phyloP scores from a whole-genome alignment of 148 eudicot genomes.

The Nepenthes gracilis region DNA sequence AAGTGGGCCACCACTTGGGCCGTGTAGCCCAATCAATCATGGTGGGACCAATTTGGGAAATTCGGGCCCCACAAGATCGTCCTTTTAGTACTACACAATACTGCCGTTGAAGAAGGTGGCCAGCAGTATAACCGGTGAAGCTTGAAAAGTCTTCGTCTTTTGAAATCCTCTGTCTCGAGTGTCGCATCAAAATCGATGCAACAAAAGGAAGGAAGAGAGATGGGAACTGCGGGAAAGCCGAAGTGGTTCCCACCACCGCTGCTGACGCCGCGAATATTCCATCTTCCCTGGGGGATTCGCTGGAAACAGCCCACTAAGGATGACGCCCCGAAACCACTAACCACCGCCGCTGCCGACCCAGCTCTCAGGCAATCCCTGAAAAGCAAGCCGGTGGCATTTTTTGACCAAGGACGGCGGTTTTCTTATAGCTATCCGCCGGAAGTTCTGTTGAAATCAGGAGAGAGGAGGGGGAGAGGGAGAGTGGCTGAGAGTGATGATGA shows the following conservation, averaged over 20 bases:
- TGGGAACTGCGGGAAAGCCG: conserved; percentile 19
- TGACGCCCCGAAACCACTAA: conserved; percentile 1
- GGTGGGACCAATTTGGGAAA: too few species aligned
- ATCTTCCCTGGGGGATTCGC: conserved; percentile 47
- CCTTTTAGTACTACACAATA: too few species aligned
- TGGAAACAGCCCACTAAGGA: conserved; percentile 6
- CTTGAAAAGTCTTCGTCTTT: too few species aligned
- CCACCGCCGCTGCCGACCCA: not conserved
- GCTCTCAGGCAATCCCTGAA: conserved; percentile 3
- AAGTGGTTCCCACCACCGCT: conserved; percentile 50
- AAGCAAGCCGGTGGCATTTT: conserved; percentile 31
- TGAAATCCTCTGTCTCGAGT: too few species aligned
- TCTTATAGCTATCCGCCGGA: conserved; percentile 30
- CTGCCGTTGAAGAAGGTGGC: too few species aligned
- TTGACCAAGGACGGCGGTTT: conserved; percentile 38
- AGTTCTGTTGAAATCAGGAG: conserved; percentile 19
- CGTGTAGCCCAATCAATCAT: too few species aligned
- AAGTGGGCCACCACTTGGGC: too few species aligned
- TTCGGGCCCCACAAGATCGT: too few species aligned
- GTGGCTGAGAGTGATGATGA: conserved; percentile 7
- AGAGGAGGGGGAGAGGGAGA: conserved; percentile 1
- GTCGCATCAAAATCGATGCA: too few species aligned
- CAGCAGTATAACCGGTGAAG: too few species aligned
- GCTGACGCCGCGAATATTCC: conserved; percentile 54
- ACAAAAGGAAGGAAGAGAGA: not conserved